phyloP scores from a whole-genome alignment of 176 grass and related monocot genomes.

The Eragrostis nindensis region DNA sequence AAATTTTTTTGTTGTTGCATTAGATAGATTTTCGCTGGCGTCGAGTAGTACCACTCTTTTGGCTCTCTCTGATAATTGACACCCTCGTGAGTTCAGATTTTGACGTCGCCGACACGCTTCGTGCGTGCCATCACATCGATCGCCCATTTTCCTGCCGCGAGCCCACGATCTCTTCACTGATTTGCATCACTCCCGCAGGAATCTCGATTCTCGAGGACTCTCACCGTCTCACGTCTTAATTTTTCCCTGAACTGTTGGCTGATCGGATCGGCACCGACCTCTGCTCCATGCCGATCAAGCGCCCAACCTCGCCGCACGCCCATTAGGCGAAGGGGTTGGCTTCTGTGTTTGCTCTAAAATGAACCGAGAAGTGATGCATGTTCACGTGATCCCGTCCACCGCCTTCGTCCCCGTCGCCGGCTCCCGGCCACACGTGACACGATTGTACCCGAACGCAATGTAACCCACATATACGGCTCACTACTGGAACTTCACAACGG shows the following conservation, averaged over 20 bases:
- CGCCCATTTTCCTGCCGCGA: not conserved
- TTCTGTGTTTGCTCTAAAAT: not conserved
- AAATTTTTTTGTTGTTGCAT: not conserved
- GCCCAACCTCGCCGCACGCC: not conserved
- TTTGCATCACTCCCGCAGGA: not conserved
- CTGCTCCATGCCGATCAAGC: not conserved
- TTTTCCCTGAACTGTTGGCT: not conserved
- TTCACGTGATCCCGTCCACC: not conserved
- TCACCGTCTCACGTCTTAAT: not conserved
- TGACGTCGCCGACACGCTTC: slow-evolving; percentile 30
- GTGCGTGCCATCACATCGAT: slow-evolving; percentile 39
- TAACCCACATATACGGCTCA: too few species aligned
- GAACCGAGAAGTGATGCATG: not conserved
- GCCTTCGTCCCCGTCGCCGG: not conserved
- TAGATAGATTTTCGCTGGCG: not conserved
- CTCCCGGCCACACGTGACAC: too few species aligned
- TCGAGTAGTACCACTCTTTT: not conserved
- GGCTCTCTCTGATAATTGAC: not conserved
- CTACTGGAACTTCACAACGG: too few species aligned
- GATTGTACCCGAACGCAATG: too few species aligned
- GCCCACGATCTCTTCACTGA: slow-evolving; percentile 10
- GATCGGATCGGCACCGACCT: slow-evolving; percentile 23
- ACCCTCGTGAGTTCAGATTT: not conserved
- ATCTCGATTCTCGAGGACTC: not conserved
- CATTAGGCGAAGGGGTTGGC: not conserved